Evolutionary conservation across 176 grass and related monocot species (phyloP).

Genomic region (Microstegium vimineum): DNA sequence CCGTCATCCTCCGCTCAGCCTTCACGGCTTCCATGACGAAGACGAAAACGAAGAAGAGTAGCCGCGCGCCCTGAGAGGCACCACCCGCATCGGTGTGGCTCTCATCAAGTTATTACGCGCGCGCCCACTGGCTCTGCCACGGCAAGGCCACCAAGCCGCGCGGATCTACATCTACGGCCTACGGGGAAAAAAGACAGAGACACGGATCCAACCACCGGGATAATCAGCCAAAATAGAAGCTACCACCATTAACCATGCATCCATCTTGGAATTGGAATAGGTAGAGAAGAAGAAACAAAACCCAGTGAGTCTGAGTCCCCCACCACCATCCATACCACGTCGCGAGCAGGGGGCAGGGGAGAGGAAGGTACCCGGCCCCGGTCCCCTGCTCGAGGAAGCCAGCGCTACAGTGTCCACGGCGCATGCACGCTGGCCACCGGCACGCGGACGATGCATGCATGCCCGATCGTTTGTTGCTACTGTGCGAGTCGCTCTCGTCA

Average conservation of each 20-base stretch:
- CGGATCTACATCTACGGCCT: too few relatives aligned
- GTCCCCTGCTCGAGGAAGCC: neutral
- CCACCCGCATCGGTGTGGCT: conserved; percentile 43
- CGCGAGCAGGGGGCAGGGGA: neutral
- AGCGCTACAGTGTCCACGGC: neutral
- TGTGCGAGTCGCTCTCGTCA: conserved; percentile 38
- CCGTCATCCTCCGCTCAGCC: conserved; percentile 6
- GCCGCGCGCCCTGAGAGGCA: conserved; percentile 3
- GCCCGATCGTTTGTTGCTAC: conserved; percentile 12
- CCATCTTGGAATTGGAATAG: neutral
- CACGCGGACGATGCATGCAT: neutral
- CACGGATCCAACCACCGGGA: conserved; percentile 34
- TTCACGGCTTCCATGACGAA: conserved; percentile 40
- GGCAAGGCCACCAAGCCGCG: neutral
- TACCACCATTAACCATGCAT: neutral
- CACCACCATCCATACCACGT: neutral
- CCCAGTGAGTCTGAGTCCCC: neutral
- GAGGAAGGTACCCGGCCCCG: neutral
- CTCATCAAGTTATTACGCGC: conserved; percentile 18
- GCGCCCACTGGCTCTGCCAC: neutral
- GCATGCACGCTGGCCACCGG: neutral
- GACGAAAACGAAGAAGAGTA: neutral
- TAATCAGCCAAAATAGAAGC: neutral
- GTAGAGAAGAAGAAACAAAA: neutral
- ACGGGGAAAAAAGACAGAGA: conserved; percentile 7